Base-by-base conservation (phyloP, 495 filamentous ascomycete genomes). In the Trichoderma virens region DNA sequence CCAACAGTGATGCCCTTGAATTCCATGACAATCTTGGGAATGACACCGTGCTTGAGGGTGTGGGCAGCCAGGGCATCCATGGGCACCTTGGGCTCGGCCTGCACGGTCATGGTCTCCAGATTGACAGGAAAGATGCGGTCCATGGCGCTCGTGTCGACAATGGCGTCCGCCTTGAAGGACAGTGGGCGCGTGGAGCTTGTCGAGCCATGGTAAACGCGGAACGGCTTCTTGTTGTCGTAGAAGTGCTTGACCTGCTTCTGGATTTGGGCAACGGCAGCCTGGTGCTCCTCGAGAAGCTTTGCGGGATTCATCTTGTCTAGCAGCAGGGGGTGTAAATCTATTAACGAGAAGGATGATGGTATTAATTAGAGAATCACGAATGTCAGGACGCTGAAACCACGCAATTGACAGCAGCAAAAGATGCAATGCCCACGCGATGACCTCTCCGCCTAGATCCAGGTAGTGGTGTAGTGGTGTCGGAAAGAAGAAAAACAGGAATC, bases 191-290 rank as follows among this genome's bases (percentile, higher is more conserved):
- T 92, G 75, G 84, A 89, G 70, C 90, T 90, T n/a, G 89, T 90
- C 0, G 86, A 85, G 61, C 89, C 89, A 76, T 91, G 88, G 68
- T 80, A 86, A 63, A 92, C 88, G 9, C 87, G 82, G 71, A 88
- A 92, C 0, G 82, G 78, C 64, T 85, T 76, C 45, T 80, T 78
- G 28, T 75, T 77, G 9, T 79, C 70, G 71, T 83, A 82, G 74
- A 84, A 87, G 9, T 72, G 64, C 54, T 72, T 71, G 20, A 88
- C 80, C 32, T 67, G 70, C 38, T 70, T 65, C 8, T 82, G 70
- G 30, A 86, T 78, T 23, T 67, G 28, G 23, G 68, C 62, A 25
- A 86, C 82, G 5, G 74, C 76, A 28, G 68, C 61, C 2, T 76
- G 67, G 62, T 85, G 82, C 9, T 65, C 68, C 38, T 79, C 71